These are phyloP conservation scores for Porpolomopsis calyptriformis DNA, from an alignment of 768 basidiomycete species.

Conservation along the genomic window DNA sequence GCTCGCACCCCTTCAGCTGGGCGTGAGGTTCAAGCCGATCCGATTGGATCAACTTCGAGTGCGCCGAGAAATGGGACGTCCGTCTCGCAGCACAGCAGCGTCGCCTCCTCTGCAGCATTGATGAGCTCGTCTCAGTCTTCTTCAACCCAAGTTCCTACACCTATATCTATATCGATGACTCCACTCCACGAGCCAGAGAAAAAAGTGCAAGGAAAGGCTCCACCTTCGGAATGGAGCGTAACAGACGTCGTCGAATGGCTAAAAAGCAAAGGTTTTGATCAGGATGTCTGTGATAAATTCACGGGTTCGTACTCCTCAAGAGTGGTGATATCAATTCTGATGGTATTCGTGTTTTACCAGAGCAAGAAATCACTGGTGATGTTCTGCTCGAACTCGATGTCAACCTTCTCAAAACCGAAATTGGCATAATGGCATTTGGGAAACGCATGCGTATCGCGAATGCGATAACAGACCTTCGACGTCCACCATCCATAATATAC, in stretches of 20 bases:
- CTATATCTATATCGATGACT: conserved; percentile 2
- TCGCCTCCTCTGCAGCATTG: no score
- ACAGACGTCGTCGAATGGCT: conserved; percentile 90
- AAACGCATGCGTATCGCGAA: conserved; percentile 90
- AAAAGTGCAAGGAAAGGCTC: conserved; percentile 23
- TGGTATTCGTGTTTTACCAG: conserved; percentile 29
- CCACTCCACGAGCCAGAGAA: conserved; percentile 12
- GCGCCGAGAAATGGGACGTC: no score
- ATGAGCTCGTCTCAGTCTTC: no score
- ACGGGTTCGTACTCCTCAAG: conserved; percentile 44
- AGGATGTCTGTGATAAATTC: conserved; percentile 75
- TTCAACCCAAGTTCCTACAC: not conserved
- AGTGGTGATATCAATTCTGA: not conserved
- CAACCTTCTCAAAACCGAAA: conserved; percentile 82
- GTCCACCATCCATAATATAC: conserved; percentile 54
- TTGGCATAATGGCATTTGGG: conserved; percentile 89
- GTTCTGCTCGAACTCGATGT: conserved; percentile 91
- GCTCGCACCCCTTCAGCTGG: no score
- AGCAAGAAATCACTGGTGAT: conserved; percentile 98
- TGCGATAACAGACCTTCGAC: conserved; percentile 79
- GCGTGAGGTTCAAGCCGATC: no score
- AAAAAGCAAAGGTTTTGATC: conserved; percentile 73
- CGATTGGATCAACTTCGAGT: no score
- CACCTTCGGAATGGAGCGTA: conserved; percentile 73
- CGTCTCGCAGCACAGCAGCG: no score